Evolutionary conservation across 2,329 filamentous ascomycete genomes (phyloP).

Genomic region (Aspergillus vadensis): DNA sequence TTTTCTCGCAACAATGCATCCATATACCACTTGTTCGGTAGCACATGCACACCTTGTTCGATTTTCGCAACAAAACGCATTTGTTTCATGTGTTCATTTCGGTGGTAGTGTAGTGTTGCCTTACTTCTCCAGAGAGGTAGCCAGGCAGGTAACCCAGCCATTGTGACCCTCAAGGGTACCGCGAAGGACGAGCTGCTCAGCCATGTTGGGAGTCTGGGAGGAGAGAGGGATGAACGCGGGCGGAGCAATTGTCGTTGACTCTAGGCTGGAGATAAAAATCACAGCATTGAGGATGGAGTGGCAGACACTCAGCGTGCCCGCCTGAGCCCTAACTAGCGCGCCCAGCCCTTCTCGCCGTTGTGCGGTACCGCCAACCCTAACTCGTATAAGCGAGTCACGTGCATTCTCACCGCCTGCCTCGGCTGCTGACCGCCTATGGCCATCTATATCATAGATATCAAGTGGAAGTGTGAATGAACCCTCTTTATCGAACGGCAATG

Average conservation of each 20-base stretch:
- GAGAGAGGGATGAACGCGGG: constrained; percentile 40
- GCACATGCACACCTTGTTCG: constrained; percentile 16
- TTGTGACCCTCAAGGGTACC: constrained; percentile 98
- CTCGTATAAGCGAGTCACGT: constrained; percentile 39
- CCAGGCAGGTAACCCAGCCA: constrained; percentile 98
- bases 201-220: constrained; percentile 61
- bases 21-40: background rate
- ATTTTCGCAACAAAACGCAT: constrained; percentile 4
- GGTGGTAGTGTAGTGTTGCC: constrained; percentile 34
- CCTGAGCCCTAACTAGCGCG: constrained; percentile 31
- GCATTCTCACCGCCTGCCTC: constrained; percentile 7
- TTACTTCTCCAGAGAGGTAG: constrained; percentile 98
- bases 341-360: constrained; percentile 21
- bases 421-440: too few relatives aligned
- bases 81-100: constrained; percentile 5
- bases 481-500: too few relatives aligned
- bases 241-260: constrained; percentile 46
- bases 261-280: constrained; percentile 42
- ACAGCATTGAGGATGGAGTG: constrained; percentile 38
- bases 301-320: constrained; percentile 23
- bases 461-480: too few relatives aligned
- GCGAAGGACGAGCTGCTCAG: constrained; percentile 94
- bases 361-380: constrained; percentile 29
- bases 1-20: constrained; percentile 4
- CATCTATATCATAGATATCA: too few relatives aligned